Base-by-base conservation (phyloP, 2,329 filamentous ascomycete species). In the Aspergillus sp. region DNA sequence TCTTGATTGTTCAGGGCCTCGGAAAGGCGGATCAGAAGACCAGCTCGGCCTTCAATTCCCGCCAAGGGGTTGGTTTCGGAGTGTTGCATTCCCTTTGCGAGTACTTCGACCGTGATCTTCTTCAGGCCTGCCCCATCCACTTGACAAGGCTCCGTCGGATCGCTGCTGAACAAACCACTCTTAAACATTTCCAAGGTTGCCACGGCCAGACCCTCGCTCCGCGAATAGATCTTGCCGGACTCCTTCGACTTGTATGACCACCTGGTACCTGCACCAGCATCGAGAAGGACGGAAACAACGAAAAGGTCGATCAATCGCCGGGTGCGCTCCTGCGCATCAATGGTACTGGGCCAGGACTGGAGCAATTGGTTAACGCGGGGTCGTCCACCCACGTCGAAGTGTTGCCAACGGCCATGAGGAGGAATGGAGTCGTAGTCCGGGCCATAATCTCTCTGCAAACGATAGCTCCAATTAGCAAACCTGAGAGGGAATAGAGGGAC, bases 211-310 rank as follows among this genome's bases (percentile, higher is more conserved):
- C 93, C 93, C 76, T 97, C 95, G 63, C 92, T 97, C 54, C 95
- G 87, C 55, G 87, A 84, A 77, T 94, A 98, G 43, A 90, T 77
- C 63, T 88, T 89, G 59, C 91, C 92, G 65, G 92, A 96, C 72
- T 96, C 92, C 64, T 89, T 89, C 73, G 92, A 96, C 81, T 91
- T 95, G 80, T 97, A 99, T 67, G 88, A 89, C 95, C 95, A 99
- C 66, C 87, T 85, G 2, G 88, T 94, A 43, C 95, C 95, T 2
- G 95, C 92, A 43, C 95, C 95, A 4, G 95, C 84, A 63, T 87
- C 85, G 0, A 87, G 74, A 36, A 87, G 77, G 3, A 87, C 85
- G 0, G 85, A 87, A 2, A 87, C 83, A 39, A 88, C 81, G 70
- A 88, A 88, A 10, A 89, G 74, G 60, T 89, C 86, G 55, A 87